These are phyloP conservation scores for Lyophyllum decastes DNA, from an alignment of 768 basidiomycete species.

Conservation along the genomic window DNA sequence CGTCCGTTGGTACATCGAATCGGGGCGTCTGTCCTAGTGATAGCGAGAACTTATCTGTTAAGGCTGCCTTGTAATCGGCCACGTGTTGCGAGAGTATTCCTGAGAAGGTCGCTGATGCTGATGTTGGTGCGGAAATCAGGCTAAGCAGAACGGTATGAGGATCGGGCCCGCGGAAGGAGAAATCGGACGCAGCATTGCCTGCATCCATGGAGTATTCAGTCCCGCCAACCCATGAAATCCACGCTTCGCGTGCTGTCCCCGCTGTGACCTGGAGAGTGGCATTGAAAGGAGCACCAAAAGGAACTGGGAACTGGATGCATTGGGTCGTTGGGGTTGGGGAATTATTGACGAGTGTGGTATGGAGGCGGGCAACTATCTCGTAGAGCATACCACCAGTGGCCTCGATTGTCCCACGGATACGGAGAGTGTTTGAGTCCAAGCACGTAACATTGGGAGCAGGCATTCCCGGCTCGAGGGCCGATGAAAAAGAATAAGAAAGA, in stretches of 20 bases:
- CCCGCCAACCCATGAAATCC: slow-evolving; percentile 75
- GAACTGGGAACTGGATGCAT: slow-evolving; percentile 33
- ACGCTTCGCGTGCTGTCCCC: slow-evolving; percentile 47
- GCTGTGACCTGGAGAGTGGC: slow-evolving; percentile 46
- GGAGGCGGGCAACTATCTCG: slow-evolving; percentile 58
- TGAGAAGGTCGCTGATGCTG: slow-evolving; percentile 31
- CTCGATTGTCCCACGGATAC: slow-evolving; percentile 49
- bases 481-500: slow-evolving; percentile 50
- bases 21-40: slow-evolving; percentile 61
- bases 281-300: slow-evolving; percentile 37
- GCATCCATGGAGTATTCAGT: slow-evolving; percentile 69
- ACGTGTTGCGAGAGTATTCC: slow-evolving; percentile 49
- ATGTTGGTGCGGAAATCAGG: slow-evolving; percentile 32
- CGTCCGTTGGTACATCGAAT: slow-evolving; percentile 56
- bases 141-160: slow-evolving; percentile 50
- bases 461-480: slow-evolving; percentile 45
- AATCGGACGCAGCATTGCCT: slow-evolving; percentile 54
- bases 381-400: slow-evolving; percentile 65
- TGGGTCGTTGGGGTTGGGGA: slow-evolving; percentile 15
- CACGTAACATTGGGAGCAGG: slow-evolving; percentile 65
- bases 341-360: slow-evolving; percentile 19
- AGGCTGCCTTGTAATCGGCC: slow-evolving; percentile 44
- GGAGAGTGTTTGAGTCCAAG: slow-evolving; percentile 53
- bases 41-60: slow-evolving; percentile 52
- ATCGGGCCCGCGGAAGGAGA: slow-evolving; percentile 65